Evolutionary conservation across 352 stramenopile species (phyloP).

Genomic region (Globisporangium sylvaticum): DNA sequence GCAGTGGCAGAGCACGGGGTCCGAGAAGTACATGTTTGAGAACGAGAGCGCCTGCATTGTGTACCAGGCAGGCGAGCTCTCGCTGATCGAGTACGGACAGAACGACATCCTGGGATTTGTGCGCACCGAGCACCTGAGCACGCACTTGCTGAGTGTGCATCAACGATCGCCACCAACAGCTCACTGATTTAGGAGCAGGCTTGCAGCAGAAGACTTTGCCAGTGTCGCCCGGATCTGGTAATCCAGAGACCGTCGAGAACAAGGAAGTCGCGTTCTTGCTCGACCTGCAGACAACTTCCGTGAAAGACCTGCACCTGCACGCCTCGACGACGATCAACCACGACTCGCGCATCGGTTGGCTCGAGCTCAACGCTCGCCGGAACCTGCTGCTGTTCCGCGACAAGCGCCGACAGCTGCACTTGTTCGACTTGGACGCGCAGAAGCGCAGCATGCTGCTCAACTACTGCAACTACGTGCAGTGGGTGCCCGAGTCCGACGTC

Average conservation of each 20-base stretch:
- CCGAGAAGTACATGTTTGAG: conserved; percentile 95
- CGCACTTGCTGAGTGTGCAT: conserved; percentile 92
- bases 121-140: conserved; percentile 88
- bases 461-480: conserved; percentile 96
- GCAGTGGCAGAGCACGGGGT: conserved; percentile 83
- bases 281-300: conserved; percentile 90
- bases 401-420: conserved; percentile 87
- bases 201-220: conserved; percentile 24
- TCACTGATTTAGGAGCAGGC: conserved; percentile 23
- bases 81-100: conserved; percentile 92
- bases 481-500: conserved; percentile 94
- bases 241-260: conserved; percentile 55
- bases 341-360: conserved; percentile 91
- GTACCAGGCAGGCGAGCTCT: conserved; percentile 90
- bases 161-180: conserved; percentile 72
- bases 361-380: conserved; percentile 91
- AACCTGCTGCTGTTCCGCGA: conserved; percentile 92
- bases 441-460: conserved; percentile 87
- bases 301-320: conserved; percentile 82
- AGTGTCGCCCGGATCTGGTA: neutral
- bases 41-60: conserved; percentile 90
- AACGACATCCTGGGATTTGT: conserved; percentile 91
- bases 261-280: conserved; percentile 94
- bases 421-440: conserved; percentile 90
- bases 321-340: conserved; percentile 88